phyloP scores from a whole-genome alignment of 228 moss, liverwort and hornwort species.

The Sphagnum fallax region DNA sequence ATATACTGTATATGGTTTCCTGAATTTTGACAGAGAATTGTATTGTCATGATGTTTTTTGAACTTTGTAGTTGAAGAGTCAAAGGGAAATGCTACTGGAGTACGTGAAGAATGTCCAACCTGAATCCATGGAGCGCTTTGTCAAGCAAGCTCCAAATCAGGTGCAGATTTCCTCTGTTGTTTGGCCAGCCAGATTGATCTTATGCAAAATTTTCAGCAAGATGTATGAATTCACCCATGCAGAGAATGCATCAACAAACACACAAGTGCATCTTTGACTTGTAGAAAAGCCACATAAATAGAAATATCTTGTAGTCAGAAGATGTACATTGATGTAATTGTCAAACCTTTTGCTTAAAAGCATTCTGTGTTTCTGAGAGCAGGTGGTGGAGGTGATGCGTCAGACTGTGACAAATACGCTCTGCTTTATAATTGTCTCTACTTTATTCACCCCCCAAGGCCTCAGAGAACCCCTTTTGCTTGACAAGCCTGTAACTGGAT shows the following conservation, averaged over 20 bases:
- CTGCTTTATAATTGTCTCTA: conserved; percentile 26
- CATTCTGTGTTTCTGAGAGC: background rate
- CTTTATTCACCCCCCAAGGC: conserved; percentile 21
- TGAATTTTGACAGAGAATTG: too few relatives aligned
- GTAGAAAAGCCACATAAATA: too few relatives aligned
- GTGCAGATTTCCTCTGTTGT: conserved; percentile 6
- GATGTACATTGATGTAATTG: background rate
- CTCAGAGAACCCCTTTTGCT: conserved; percentile 8
- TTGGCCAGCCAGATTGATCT: background rate
- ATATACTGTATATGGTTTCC: too few relatives aligned
- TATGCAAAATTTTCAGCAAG: too few relatives aligned
- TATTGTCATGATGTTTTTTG: too few relatives aligned
- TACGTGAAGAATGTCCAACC: conserved; percentile 97
- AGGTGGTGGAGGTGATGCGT: conserved; percentile 96
- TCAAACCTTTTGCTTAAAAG: background rate
- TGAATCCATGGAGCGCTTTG: conserved; percentile 90
- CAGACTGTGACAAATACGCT: conserved; percentile 96
- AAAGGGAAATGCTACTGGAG: conserved; percentile 86
- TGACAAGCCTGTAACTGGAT: conserved; percentile 5
- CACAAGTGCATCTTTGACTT: too few relatives aligned
- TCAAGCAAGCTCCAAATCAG: conserved; percentile 81
- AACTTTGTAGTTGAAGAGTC: conserved; percentile 50
- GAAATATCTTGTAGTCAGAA: too few relatives aligned
- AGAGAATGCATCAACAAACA: too few relatives aligned
- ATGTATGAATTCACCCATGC: too few relatives aligned